phyloP scores from a whole-genome alignment of 2,329 filamentous ascomycete genomes.

The Penicillium occitanis region DNA sequence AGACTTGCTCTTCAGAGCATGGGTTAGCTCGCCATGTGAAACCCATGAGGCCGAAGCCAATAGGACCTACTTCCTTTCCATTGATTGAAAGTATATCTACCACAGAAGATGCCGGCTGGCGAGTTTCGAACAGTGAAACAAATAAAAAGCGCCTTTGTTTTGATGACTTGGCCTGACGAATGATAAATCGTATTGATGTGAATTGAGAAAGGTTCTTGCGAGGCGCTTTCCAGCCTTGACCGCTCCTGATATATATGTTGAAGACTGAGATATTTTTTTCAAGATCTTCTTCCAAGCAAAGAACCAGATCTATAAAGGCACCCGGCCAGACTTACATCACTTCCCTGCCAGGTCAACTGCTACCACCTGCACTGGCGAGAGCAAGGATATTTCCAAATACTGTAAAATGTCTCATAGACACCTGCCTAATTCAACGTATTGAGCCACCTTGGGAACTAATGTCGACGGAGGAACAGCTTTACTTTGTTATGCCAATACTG shows the following conservation, averaged over 20 bases:
- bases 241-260: not conserved
- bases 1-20: constrained; percentile 15
- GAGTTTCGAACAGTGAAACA: not conserved
- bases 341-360: not conserved
- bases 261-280: not conserved
- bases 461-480: not conserved
- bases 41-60: constrained; percentile 15
- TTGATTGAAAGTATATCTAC: not conserved
- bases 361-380: not conserved
- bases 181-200: not conserved
- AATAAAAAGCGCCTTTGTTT: not conserved
- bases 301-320: not conserved
- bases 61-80: constrained; percentile 11
- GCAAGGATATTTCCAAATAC: not conserved
- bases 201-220: not conserved
- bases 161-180: not conserved
- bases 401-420: not conserved
- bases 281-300: not conserved
- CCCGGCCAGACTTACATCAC: not conserved
- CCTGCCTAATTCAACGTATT: not conserved
- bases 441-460: not conserved
- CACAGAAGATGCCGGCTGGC: not conserved
- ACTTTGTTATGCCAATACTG: not conserved
- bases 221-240: not conserved
- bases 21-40: constrained; percentile 13